phyloP scores from a whole-genome alignment of 176 grass and related monocot genomes.

The Paspalum vaginatum region DNA sequence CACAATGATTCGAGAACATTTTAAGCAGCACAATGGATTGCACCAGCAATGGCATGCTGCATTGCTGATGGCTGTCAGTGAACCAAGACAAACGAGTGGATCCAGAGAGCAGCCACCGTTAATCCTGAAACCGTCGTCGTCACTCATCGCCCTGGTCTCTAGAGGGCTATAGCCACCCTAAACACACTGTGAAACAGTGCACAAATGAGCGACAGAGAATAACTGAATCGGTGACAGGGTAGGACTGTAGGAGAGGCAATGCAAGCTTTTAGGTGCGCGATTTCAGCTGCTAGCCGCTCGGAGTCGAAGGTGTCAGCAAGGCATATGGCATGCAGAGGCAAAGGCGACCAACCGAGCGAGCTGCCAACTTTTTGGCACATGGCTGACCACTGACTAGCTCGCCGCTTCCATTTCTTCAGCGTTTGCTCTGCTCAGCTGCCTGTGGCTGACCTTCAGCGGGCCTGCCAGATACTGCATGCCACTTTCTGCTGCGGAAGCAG shows the following conservation, averaged over 20 bases:
- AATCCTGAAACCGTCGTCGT: constrained; percentile 14
- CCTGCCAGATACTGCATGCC: background rate
- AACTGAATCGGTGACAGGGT: background rate
- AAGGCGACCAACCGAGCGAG: constrained; percentile 31
- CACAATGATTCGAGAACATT: constrained; percentile 10
- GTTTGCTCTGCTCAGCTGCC: background rate
- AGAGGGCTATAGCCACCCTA: background rate
- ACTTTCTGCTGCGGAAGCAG: constrained; percentile 40
- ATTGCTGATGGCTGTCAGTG: background rate
- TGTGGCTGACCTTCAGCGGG: constrained; percentile 1
- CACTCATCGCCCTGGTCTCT: background rate
- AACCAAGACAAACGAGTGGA: constrained; percentile 17
- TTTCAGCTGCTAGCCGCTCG: constrained; percentile 29
- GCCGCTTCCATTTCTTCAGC: constrained; percentile 9
- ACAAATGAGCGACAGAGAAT: background rate
- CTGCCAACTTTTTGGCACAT: constrained; percentile 38
- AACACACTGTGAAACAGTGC: background rate
- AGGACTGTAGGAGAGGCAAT: constrained; percentile 13
- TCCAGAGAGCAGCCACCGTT: constrained; percentile 25
- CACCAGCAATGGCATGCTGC: background rate
- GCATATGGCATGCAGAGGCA: background rate
- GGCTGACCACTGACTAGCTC: constrained; percentile 12
- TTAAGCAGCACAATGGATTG: background rate
- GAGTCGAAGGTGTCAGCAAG: constrained; percentile 26
- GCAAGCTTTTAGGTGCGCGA: constrained; percentile 36